Evolutionary conservation across 2,329 filamentous ascomycete genomes (phyloP).

Genomic region (Phialemonium atrogriseum): DNA sequence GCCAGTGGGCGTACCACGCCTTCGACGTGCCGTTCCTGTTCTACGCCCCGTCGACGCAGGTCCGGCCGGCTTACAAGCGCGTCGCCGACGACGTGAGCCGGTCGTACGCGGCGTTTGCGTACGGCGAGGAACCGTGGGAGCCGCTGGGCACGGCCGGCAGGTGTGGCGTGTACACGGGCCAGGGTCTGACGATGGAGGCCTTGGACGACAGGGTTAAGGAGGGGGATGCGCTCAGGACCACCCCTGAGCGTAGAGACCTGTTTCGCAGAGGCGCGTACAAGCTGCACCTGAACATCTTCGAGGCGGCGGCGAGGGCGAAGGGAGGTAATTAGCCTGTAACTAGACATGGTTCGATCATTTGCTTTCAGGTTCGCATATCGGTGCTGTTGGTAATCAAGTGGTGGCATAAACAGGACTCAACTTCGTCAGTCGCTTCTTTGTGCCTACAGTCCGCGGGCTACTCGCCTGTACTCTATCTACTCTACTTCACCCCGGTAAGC

Average conservation of each 20-base stretch:
- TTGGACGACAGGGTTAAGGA: neutral
- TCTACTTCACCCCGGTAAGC: no score
- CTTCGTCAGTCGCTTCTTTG: no score
- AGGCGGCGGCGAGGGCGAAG: neutral
- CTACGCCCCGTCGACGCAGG: neutral
- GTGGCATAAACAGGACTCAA: no score
- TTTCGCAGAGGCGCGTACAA: conserved; percentile 1
- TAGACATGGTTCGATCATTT: no score
- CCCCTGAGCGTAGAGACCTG: neutral
- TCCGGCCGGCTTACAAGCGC: neutral
- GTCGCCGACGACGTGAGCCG: conserved; percentile 1
- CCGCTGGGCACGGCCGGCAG: neutral
- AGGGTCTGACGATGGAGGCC: neutral
- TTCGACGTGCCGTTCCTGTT: conserved; percentile 1
- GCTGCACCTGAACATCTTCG: conserved; percentile 1
- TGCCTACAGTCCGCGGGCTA: no score
- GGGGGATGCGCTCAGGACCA: neutral
- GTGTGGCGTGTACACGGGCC: neutral
- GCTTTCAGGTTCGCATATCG: no score
- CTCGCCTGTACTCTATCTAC: no score
- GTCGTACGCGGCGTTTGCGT: neutral
- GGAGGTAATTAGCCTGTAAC: neutral
- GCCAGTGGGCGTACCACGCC: neutral
- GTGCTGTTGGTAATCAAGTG: no score
- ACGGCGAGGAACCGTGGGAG: conserved; percentile 1